Evolutionary conservation across 1,284 basidiomycete genomes (phyloP), one percentile per base, ranked within the genome.

Genomic region (Veloboletus limbatus): DNA sequence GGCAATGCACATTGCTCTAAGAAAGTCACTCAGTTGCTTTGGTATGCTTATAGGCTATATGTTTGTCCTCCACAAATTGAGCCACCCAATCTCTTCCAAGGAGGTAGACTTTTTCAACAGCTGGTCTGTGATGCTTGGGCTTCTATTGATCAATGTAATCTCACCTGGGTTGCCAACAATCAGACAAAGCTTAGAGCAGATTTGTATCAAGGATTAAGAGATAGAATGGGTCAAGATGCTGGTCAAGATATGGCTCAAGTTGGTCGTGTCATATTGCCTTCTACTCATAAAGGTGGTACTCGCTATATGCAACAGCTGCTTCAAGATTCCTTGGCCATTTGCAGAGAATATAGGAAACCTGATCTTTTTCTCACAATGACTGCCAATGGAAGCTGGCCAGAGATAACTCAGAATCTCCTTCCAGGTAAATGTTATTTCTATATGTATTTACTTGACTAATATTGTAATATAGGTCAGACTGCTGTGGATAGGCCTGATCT

Each of bases 401-500:
- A 81, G 41, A 73, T 79, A 7, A 30, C 37, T 2, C 25, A 60
- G 0, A 69, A 68, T 24, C 62, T 79, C 0, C 48, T 73, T 0
- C 65, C 65, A 11, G 48, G 52, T 48, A 27, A 32, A 20, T 50
- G 3, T n/a, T 8, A 8, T 26, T 13, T 4, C 2, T 13, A 21
- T 14, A 38, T 27, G 6, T n/a, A n/a, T n/a, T 14, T n/a, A 10
- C 4, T 40, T 28, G 17, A 17, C 24, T 30, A 4, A 18, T 9
- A 40, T n/a, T 36, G 5, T 18, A n/a, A 17, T 35, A 11, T 35
- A 54, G 47, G 45, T n/a, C 73, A 79, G 43, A 59, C 55, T 8
- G 48, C 66, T 16, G 49, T 59, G 25, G 75, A 80, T 47, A 49
- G 69, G 1, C 76, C 75, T 25, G 74, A 79, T 32, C 50, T 81